Evolutionary conservation across 1,139 yeast species (phyloP).

Genomic region (Kodamaea suecica): DNA sequence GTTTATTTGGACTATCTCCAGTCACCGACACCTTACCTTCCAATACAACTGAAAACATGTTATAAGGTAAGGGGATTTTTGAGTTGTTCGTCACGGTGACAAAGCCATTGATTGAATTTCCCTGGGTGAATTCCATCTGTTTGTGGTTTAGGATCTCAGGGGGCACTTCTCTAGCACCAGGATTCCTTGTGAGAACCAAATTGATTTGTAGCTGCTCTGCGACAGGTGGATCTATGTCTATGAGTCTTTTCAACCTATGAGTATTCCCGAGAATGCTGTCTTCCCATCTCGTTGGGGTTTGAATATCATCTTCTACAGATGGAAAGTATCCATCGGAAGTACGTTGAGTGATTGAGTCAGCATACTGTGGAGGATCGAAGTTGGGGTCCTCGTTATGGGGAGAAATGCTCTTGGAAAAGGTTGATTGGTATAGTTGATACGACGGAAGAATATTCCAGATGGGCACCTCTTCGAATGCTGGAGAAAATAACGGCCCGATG

Average conservation of each 20-base stretch:
- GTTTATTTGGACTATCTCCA: slow-evolving; percentile 12
- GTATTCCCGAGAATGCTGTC: slow-evolving; percentile 25
- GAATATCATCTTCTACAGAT: slow-evolving; percentile 6
- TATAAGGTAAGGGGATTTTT: slow-evolving; percentile 42
- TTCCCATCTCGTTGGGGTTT: slow-evolving; percentile 21
- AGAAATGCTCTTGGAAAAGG: slow-evolving; percentile 25
- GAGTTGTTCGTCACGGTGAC: slow-evolving; percentile 45
- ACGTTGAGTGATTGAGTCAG: slow-evolving; percentile 11
- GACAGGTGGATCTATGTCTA: slow-evolving; percentile 12
- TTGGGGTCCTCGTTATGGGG: slow-evolving; percentile 20
- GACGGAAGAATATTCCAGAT: slow-evolving; percentile 28
- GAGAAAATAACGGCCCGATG: slow-evolving; percentile 15
- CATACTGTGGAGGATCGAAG: slow-evolving; percentile 25
- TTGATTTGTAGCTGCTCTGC: slow-evolving; percentile 18
- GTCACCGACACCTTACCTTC: slow-evolving; percentile 41
- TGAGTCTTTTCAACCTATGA: slow-evolving; percentile 21
- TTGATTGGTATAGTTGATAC: slow-evolving; percentile 25
- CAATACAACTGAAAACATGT: slow-evolving; percentile 55
- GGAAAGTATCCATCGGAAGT: slow-evolving; percentile 10
- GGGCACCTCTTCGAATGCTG: slow-evolving; percentile 26
- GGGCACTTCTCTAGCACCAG: slow-evolving; percentile 16
- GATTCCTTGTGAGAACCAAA: slow-evolving; percentile 18
- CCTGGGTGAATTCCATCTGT: slow-evolving; percentile 19
- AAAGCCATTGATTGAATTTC: slow-evolving; percentile 46
- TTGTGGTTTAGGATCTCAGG: slow-evolving; percentile 17